These are phyloP conservation scores for Daucus carota DNA, from an alignment of 129 eudicot species.

Conservation along the genomic window DH1_v3.0 NC_030383.2:14842001-14842500, in stretches of 20 bases:
- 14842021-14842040: no score
- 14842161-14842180: no score
- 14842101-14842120: no score
- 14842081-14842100: no score
- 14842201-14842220: neutral
- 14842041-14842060: no score
- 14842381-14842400: conserved; percentile 8
- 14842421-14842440: neutral
- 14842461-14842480: conserved; percentile 63
- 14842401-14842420: neutral
- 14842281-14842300: neutral
- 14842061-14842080: no score
- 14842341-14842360: neutral
- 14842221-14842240: neutral
- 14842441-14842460: conserved; percentile 7
- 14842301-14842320: no score
- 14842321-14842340: neutral
- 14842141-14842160: no score
- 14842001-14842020: no score
- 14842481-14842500: conserved; percentile 82
- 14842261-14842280: no score
- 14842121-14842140: no score
- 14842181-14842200: neutral
- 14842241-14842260: neutral
- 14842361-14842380: neutral